phyloP scores from a whole-genome alignment of 495 filamentous ascomycete genomes.

The Ramalina intermedia region DNA sequence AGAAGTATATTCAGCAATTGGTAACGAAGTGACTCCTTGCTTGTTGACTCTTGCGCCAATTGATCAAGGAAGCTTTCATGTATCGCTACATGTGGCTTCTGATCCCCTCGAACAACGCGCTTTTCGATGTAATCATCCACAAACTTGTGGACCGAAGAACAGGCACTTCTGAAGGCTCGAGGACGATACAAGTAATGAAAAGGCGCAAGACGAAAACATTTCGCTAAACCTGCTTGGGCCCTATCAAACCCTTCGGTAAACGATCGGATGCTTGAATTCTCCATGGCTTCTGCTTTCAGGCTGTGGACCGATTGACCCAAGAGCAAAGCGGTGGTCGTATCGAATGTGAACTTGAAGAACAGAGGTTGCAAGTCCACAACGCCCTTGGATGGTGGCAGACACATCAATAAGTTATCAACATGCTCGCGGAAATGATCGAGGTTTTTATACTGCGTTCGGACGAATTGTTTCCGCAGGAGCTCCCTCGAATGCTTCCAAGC shows the following conservation, averaged over 20 bases:
- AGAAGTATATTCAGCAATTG: conserved; percentile 43
- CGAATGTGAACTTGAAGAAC: conserved; percentile 30
- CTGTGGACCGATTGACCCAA: conserved; percentile 26
- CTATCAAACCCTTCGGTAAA: conserved; percentile 27
- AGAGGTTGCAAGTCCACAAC: conserved; percentile 31
- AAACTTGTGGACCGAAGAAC: conserved; percentile 24
- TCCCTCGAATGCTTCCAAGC: conserved; percentile 38
- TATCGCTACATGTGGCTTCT: neutral
- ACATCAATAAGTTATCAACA: conserved; percentile 27
- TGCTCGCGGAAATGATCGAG: conserved; percentile 31
- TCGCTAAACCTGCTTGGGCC: conserved; percentile 23
- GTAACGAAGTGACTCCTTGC: conserved; percentile 29
- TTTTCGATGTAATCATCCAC: conserved; percentile 24
- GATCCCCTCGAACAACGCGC: neutral
- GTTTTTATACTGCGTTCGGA: conserved; percentile 22
- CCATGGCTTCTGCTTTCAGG: conserved; percentile 15
- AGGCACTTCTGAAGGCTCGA: conserved; percentile 21
- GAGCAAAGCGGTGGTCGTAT: conserved; percentile 14
- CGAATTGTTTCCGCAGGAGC: conserved; percentile 32
- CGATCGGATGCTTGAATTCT: conserved; percentile 9
- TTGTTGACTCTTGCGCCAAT: conserved; percentile 18
- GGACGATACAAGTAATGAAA: conserved; percentile 25
- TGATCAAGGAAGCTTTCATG: conserved; percentile 16
- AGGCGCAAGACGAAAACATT: conserved; percentile 25
- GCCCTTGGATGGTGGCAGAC: conserved; percentile 19